These are phyloP conservation scores for Fusarium goolgardi DNA, from an alignment of 2,329 filamentous ascomycete genomes.

Conservation along the genomic window DNA sequence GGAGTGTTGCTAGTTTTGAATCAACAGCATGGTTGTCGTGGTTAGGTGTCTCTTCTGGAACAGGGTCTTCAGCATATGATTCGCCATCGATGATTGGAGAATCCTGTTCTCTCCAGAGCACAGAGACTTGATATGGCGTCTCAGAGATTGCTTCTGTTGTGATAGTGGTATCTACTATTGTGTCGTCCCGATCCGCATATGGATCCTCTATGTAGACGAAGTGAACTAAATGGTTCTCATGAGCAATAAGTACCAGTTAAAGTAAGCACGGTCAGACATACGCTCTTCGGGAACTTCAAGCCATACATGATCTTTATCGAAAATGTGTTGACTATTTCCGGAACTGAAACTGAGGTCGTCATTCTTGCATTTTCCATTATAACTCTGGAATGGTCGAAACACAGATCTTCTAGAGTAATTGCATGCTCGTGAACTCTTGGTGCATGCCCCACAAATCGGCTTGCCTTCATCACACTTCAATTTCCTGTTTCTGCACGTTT, in stretches of 20 bases:
- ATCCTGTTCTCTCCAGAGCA: background rate
- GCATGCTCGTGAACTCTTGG: slow-evolving; percentile 31
- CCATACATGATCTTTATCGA: slow-evolving; percentile 34
- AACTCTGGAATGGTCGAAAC: slow-evolving; percentile 33
- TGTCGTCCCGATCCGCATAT: background rate
- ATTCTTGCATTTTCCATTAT: background rate
- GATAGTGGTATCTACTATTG: fast-evolving
- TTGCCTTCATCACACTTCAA: slow-evolving; percentile 46
- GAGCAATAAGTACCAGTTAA: fast-evolving
- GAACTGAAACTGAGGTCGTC: background rate
- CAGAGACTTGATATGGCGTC: fast-evolving
- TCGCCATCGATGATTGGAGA: background rate
- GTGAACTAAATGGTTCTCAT: background rate
- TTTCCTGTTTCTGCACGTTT: slow-evolving; percentile 43
- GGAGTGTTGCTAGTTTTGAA: slow-evolving; percentile 12
- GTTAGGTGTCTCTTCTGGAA: fast-evolving
- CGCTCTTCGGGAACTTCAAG: slow-evolving; percentile 30
- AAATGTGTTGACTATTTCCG: background rate
- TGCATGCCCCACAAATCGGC: slow-evolving; percentile 39
- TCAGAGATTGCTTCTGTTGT: background rate
- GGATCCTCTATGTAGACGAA: slow-evolving; percentile 35
- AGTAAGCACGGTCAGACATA: background rate
- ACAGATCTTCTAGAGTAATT: slow-evolving; percentile 32
- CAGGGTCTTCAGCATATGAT: fast-evolving
- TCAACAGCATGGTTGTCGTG: background rate